phyloP scores from a whole-genome alignment of 257 asterid genomes.

The Oldenlandia corymbosa region DNA sequence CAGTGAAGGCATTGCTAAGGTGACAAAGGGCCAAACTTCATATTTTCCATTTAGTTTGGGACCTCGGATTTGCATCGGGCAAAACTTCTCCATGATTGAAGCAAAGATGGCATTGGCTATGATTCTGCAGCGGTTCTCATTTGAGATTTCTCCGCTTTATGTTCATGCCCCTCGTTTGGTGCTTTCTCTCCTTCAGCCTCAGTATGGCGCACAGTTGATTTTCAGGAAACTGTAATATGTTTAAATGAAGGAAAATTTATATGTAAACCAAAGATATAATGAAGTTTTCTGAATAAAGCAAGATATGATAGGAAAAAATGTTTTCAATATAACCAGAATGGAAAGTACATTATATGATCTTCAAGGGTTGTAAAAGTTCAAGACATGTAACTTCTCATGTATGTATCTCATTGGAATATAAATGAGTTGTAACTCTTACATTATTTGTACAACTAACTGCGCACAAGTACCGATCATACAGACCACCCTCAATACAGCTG shows the following conservation, averaged over 20 bases:
- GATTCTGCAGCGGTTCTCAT: conserved; percentile 14
- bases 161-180: conserved; percentile 21
- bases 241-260: too few relatives aligned
- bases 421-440: too few relatives aligned
- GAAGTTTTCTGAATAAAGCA: too few relatives aligned
- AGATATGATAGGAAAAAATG: too few relatives aligned
- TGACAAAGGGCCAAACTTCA: conserved; percentile 19
- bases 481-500: not conserved
- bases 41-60: conserved; percentile 24
- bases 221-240: conserved; percentile 12
- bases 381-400: too few relatives aligned
- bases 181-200: conserved; percentile 15
- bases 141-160: conserved; percentile 21
- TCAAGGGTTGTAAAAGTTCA: too few relatives aligned
- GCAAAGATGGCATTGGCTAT: conserved; percentile 17
- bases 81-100: conserved; percentile 21
- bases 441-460: too few relatives aligned
- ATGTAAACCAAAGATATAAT: too few relatives aligned
- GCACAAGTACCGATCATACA: conserved; percentile 4
- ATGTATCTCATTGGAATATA: too few relatives aligned
- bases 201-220: conserved; percentile 23
- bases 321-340: too few relatives aligned
- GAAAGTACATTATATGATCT: too few relatives aligned
- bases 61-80: conserved; percentile 23
- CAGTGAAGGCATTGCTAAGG: conserved; percentile 22